phyloP scores from a whole-genome alignment of 2,329 filamentous ascomycete genomes.

The Phialophora macrospora region DNA sequence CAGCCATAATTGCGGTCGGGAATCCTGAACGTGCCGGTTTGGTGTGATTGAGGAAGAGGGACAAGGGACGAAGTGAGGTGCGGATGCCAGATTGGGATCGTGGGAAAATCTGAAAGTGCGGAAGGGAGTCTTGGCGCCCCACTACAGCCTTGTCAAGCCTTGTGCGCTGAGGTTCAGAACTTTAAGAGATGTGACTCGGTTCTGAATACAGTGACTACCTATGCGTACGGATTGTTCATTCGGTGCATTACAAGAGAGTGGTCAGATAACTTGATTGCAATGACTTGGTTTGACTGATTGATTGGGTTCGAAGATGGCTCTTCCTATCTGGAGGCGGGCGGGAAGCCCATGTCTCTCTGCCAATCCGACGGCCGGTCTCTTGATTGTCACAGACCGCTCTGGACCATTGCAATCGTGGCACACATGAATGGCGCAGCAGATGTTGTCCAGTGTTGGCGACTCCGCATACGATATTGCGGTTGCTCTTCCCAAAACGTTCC shows the following conservation, averaged over 20 bases:
- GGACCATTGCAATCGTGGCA: neutral
- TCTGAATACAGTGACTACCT: neutral
- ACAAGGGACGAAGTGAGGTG: constrained; percentile 33
- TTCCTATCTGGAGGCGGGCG: neutral
- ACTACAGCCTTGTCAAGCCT: constrained; percentile 6
- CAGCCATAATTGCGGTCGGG: constrained; percentile 75
- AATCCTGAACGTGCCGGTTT: constrained; percentile 53
- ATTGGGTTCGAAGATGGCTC: neutral
- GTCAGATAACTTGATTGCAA: neutral
- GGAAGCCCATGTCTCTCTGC: neutral
- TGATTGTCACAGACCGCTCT: neutral
- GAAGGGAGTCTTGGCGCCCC: constrained; percentile 6
- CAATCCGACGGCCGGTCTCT: neutral
- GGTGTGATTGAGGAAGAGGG: constrained; percentile 53
- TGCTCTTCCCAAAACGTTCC: neutral
- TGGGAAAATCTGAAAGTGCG: constrained; percentile 11
- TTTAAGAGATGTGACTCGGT: neutral
- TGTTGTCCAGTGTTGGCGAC: neutral
- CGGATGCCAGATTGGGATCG: constrained; percentile 11
- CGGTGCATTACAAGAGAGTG: neutral
- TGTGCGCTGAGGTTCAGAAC: neutral
- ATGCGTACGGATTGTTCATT: neutral
- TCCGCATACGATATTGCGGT: neutral
- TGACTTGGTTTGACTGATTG: neutral
- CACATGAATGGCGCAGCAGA: neutral